Base-by-base conservation (phyloP, 2,329 filamentous ascomycete species). In the Talaromyces amestolkiae region DNA sequence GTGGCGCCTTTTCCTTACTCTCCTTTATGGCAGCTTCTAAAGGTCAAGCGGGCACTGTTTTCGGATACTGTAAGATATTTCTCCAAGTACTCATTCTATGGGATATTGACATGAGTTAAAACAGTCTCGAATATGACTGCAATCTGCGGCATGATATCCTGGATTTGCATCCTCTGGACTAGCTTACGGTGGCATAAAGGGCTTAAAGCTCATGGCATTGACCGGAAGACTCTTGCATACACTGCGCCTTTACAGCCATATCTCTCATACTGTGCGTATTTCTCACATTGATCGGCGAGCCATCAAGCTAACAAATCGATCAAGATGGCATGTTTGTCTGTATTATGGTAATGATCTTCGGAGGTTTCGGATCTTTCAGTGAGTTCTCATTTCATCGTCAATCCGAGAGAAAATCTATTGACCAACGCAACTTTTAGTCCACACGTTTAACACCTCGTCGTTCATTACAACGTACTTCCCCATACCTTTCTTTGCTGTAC, bases 231-330 rank as follows among this genome's bases (percentile, higher is more conserved):
- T 13, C 63, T 72, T 19, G 65, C 68, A 2, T 65, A 61, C 19
- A 49, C 37, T 2, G 64, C 64, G 2, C 64, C 64, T 5, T 15
- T 87, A 3, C 86, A 88, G 70, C 86, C 90, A 0, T 92, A 89
- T 72, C 86, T 86, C 2, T 85, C 89, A 0, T 91, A 83, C 71
- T 63, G 63, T 68, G 39, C 31, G 45, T 13, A 24, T 13, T 37
- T 19, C n/a, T n/a, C 31, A 5, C 5, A 24, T 49, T 24, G 1
- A 24, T 60, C 15, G 10, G 19, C 22, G 8, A 37, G 7, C 13
- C 27, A 35, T 22, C 49, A n/a, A 37, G 41, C 27, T 60, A 19
- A 60, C 58, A 37, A 11, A 15, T 2, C 4, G 13, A 35, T 51
- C 35, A 31, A 70, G 67, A 69, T 54, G 68, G 67, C 39, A 70